A percentile compares a stretch with the other conserved stretches of the same genome.
Evolutionary conservation across 1,284 basidiomycete genomes (phyloP).

Genomic region (Ganoderma resinaceum): DNA sequence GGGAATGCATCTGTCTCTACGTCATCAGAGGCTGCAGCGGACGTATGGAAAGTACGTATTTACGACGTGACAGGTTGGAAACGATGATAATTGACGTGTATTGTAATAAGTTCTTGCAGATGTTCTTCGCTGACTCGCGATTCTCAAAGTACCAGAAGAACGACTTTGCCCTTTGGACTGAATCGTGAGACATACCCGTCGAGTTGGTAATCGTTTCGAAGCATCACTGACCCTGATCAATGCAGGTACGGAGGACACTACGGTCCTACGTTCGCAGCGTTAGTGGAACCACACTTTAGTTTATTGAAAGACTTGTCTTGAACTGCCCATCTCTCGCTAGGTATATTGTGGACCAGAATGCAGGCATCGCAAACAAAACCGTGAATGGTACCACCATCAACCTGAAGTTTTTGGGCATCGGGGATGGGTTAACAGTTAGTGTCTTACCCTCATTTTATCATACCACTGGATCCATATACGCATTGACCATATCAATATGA

Average conservation of each 20-base stretch:
- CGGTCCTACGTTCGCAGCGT: slow-evolving; percentile 67
- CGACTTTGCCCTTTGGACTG: slow-evolving; percentile 68
- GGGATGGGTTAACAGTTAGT: slow-evolving; percentile 66
- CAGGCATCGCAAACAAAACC: slow-evolving; percentile 57
- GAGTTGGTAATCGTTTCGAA: slow-evolving; percentile 20
- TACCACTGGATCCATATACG: background rate
- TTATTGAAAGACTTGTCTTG: background rate
- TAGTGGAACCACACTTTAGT: slow-evolving; percentile 28
- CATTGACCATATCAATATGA: slow-evolving; percentile 12
- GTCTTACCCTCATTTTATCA: background rate
- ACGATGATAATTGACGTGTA: slow-evolving; percentile 1
- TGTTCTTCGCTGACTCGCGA: slow-evolving; percentile 64
- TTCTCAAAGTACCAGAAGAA: slow-evolving; percentile 59
- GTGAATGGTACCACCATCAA: slow-evolving; percentile 60
- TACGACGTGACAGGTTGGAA: background rate
- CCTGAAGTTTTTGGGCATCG: slow-evolving; percentile 67
- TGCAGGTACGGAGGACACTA: slow-evolving; percentile 68
- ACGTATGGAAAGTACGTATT: slow-evolving; percentile 55
- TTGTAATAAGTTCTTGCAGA: slow-evolving; percentile 58
- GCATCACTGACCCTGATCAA: slow-evolving; percentile 14
- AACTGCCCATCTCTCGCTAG: slow-evolving; percentile 35
- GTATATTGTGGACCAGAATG: slow-evolving; percentile 67
- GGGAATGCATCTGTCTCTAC: slow-evolving; percentile 56
- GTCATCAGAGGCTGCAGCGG: slow-evolving; percentile 59
- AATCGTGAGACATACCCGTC: slow-evolving; percentile 50